Conservation (phyloP, 257 asterid species). For the Thymus mandschuricus region DNA sequence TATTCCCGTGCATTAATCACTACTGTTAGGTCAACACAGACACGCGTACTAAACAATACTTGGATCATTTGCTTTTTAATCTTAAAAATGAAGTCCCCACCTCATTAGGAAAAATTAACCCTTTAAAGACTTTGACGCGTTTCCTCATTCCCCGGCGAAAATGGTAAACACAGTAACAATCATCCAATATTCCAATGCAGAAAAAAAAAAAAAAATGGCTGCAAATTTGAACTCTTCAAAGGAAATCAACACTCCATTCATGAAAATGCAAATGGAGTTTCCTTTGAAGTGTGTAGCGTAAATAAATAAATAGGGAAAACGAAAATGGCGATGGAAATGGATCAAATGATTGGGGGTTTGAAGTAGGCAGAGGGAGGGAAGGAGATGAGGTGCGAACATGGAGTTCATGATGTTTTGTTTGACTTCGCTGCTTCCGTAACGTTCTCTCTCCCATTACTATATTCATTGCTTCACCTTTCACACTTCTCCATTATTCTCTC, state of each 20-base stretch:
- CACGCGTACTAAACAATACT: too few relatives aligned
- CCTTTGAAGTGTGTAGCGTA: too few relatives aligned
- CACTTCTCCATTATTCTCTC: constrained; percentile 15
- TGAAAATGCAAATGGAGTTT: too few relatives aligned
- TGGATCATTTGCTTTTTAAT: not conserved
- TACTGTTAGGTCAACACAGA: too few relatives aligned
- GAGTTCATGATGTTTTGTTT: constrained; percentile 47
- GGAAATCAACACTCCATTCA: too few relatives aligned
- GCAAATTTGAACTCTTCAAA: too few relatives aligned
- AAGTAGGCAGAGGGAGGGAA: constrained; percentile 21
- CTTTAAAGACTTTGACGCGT: not conserved
- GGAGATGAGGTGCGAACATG: constrained; percentile 42
- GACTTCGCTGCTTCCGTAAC: constrained; percentile 39
- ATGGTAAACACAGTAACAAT: not conserved
- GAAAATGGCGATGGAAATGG: not conserved
- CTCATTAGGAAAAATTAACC: not conserved
- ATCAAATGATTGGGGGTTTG: constrained; percentile 31
- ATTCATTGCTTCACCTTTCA: constrained; percentile 14
- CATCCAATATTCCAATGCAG: not conserved
- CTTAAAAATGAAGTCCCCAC: not conserved
- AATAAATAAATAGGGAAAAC: not conserved
- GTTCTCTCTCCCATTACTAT: constrained; percentile 24
- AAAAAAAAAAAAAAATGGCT: too few relatives aligned
- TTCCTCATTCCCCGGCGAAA: not conserved
- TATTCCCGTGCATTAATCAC: too few relatives aligned